These are phyloP conservation scores for Populus trichocarpa DNA, from an alignment of 441 rosid genomes.

Conservation along the genomic window DNA sequence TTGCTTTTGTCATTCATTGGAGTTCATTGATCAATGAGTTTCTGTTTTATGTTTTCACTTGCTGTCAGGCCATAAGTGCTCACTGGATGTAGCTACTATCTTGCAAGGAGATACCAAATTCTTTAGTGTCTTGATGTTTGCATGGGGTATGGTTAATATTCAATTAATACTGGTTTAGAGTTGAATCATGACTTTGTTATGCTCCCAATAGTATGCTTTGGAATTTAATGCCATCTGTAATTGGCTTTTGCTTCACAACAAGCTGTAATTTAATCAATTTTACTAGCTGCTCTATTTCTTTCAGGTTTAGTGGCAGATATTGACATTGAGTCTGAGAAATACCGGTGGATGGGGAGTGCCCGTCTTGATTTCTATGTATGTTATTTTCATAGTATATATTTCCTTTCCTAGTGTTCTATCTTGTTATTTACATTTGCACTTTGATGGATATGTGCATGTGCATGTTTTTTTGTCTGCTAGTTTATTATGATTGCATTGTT, in stretches of 20 bases:
- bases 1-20: not conserved
- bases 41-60: slow-evolving; percentile 11
- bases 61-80: slow-evolving; percentile 58
- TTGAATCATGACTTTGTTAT: not conserved
- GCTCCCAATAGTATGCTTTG: not conserved
- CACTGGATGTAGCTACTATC: slow-evolving; percentile 81
- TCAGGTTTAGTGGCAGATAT: slow-evolving; percentile 91
- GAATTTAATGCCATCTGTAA: not conserved
- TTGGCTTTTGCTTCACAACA: not conserved
- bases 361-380: slow-evolving; percentile 84
- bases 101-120: slow-evolving; percentile 62
- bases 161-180: not conserved
- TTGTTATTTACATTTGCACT: not conserved
- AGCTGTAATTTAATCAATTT: slow-evolving; percentile 4
- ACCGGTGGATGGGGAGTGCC: slow-evolving; percentile 92
- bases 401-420: not conserved
- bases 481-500: not conserved
- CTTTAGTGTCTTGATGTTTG: slow-evolving; percentile 86
- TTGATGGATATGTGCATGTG: not conserved
- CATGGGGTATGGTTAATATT: slow-evolving; percentile 66
- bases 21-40: slow-evolving; percentile 4
- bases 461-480: not conserved
- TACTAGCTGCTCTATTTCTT: slow-evolving; percentile 5
- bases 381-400: not conserved
- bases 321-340: slow-evolving; percentile 91